These are phyloP conservation scores for Rutstroemia sydowiana DNA, from an alignment of 2,329 filamentous ascomycete genomes.

Conservation along the genomic window DNA sequence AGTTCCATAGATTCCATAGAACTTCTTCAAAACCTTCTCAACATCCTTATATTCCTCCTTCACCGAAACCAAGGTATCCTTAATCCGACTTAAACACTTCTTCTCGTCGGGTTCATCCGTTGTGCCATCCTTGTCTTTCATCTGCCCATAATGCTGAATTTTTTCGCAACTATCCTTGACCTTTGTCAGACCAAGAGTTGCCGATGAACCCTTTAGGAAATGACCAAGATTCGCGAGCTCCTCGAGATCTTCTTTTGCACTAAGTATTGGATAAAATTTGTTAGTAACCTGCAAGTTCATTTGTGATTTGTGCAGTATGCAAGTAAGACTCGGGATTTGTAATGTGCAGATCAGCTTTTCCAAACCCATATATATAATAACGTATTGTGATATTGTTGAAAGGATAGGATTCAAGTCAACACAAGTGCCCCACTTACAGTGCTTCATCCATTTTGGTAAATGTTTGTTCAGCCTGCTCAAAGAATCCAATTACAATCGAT, in stretches of 20 bases:
- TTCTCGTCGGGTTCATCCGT: constrained; percentile 58
- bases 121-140: constrained; percentile 70
- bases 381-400: no score
- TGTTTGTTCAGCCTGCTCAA: constrained; percentile 81
- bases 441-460: constrained; percentile 77
- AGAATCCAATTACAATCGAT: constrained; percentile 86
- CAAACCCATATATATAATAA: no score
- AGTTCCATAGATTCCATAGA: constrained; percentile 25
- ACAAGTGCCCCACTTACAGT: constrained; percentile 55
- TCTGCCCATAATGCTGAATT: constrained; percentile 86
- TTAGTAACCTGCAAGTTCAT: constrained; percentile 7
- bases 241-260: constrained; percentile 59
- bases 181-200: constrained; percentile 83
- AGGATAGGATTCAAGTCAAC: no score
- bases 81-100: constrained; percentile 62
- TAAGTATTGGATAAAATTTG: constrained; percentile 31
- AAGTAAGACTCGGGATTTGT: no score
- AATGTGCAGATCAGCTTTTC: no score
- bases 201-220: constrained; percentile 95
- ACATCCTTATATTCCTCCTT: constrained; percentile 72
- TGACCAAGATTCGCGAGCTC: constrained; percentile 79
- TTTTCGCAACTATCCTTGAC: constrained; percentile 92
- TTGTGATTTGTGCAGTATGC: no score
- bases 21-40: constrained; percentile 56
- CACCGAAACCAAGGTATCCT: constrained; percentile 60